Percentiles rank a stretch among this genome's conserved stretches.
Conservation (phyloP, 2,329 filamentous ascomycete genomes). For the Pyricularia sp. region DNA sequence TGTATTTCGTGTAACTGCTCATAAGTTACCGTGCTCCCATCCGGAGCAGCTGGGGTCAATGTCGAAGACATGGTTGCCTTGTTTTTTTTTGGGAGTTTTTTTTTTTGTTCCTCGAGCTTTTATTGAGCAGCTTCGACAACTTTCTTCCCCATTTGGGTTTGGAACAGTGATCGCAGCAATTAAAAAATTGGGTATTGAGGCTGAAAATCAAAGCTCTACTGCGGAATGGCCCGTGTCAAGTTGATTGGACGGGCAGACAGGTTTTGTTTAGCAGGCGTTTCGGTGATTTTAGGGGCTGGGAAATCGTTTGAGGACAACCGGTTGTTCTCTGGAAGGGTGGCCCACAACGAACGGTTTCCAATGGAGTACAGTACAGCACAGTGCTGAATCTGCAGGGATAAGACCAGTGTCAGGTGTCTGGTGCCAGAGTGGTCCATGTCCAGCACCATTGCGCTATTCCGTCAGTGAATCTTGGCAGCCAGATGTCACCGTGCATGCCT, state of each 20-base stretch:
- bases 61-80: background rate
- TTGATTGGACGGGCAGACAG: background rate
- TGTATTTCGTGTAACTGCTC: slow-evolving; percentile 74
- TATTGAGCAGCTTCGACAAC: background rate
- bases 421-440: too few species aligned
- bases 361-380: too few species aligned
- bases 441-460: too few species aligned
- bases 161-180: background rate
- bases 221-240: background rate
- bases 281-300: background rate
- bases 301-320: background rate
- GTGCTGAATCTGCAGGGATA: background rate
- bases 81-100: background rate
- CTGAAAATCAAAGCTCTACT: background rate
- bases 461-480: background rate
- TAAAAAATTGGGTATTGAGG: background rate
- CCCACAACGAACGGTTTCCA: too few species aligned
- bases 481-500: background rate
- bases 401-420: background rate
- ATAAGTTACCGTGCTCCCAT: slow-evolving; percentile 43
- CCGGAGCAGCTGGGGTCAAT: background rate
- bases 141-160: too few species aligned
- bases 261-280: background rate
- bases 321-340: background rate
- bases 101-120: background rate